Evolutionary conservation across 345 rosid species (phyloP), one percentile per base, ranked within the genome.

Genomic region (Lagerstroemia speciosa): DNA sequence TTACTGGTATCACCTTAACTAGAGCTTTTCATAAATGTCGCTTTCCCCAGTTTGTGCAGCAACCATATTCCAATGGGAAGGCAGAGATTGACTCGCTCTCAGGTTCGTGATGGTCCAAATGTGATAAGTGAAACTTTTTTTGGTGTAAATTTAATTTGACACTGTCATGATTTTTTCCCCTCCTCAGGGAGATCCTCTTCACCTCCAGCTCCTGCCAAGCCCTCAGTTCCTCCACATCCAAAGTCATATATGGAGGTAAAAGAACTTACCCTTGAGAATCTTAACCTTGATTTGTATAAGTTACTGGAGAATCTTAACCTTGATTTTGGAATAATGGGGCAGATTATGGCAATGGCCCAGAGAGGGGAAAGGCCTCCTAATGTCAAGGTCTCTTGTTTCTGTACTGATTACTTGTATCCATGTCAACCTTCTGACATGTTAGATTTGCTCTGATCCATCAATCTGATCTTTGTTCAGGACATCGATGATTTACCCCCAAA

Each of bases 341-440:
- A 95, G 98, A 92, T 92, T 68, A 87, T 95, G 97, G 86, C 82
- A 66, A 95, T 95, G 99, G 79, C 92, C 68, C 98, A 85, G 74
- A 86, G 98, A 82, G 98, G 98, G 76, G 99, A 92, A 87, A 88
- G 79, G 80, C 99, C 98, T 76, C 78, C 97, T 8, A 95, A 92
- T 77, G 82, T 92, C 79, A 89, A 86, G 83, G 99, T 92, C 77
- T 69, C 57, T 75, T 64, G 50, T 62, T 6, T 41, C 67, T 22
- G 1, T 26, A 58, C 75, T 63, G 27, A 19, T 17, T 45, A 34
- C 1, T 29, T 15, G 36, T 33, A 31, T 20, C 15, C 67, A 29
- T 43, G 14, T 73, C 73, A 68, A 53, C 65, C 62, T 64, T 68
- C 65, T 58, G 32, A 77, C 67, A 17, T 71, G 69, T 71, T 29